A percentile compares a stretch with the other conserved stretches of the same genome.
Evolutionary conservation across 108 stramenopile genomes (phyloP).

Genomic region (Epithemia pelagica): DNA sequence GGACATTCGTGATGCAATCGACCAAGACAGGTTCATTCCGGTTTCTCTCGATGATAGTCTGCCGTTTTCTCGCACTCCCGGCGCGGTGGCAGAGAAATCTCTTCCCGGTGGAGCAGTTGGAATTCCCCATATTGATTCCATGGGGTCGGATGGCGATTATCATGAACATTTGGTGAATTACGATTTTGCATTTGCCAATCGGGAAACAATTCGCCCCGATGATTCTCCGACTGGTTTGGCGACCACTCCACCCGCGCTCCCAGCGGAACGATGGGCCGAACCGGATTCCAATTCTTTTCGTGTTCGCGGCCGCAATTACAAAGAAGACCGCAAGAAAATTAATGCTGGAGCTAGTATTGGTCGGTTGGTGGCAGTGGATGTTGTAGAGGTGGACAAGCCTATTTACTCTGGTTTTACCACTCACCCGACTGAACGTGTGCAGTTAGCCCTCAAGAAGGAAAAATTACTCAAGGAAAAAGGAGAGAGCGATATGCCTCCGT

Average conservation of each 20-base stretch:
- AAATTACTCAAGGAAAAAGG: constrained; percentile 33
- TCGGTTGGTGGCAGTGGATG: constrained; percentile 78
- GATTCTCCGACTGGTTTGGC: constrained; percentile 18
- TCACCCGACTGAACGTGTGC: constrained; percentile 81
- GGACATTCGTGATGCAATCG: constrained; percentile 79
- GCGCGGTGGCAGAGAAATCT: background rate
- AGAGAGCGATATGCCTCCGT: constrained; percentile 60
- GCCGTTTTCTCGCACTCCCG: background rate
- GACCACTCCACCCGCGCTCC: constrained; percentile 25
- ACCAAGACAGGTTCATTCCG: constrained; percentile 59
- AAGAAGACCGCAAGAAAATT: constrained; percentile 59
- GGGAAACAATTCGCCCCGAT: constrained; percentile 16
- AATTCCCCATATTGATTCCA: background rate
- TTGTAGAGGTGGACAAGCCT: constrained; percentile 59
- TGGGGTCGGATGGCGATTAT: constrained; percentile 1
- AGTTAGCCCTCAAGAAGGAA: constrained; percentile 55
- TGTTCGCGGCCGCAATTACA: constrained; percentile 83
- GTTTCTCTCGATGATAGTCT: constrained; percentile 18
- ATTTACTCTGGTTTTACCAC: constrained; percentile 67
- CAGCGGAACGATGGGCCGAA: constrained; percentile 61
- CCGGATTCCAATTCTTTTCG: constrained; percentile 81
- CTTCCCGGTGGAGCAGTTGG: background rate
- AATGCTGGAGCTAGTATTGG: constrained; percentile 76
- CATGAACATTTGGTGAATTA: constrained; percentile 23
- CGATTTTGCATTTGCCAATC: constrained; percentile 27